Evolutionary conservation across 2,329 filamentous ascomycete genomes (phyloP).

Genomic region (Paraconiothyrium brasiliense): DNA sequence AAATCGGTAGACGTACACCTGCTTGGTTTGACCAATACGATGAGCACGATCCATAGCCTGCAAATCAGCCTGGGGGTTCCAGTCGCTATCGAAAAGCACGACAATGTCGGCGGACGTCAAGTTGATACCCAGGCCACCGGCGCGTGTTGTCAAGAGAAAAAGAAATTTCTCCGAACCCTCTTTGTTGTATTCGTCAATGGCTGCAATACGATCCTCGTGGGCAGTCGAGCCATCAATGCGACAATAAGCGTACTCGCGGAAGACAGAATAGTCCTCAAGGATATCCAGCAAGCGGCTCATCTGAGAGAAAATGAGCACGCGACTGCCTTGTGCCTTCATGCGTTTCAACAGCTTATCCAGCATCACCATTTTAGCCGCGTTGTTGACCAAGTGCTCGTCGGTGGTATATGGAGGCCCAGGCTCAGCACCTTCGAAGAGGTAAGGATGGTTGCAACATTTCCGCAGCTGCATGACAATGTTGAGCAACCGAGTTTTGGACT

Average conservation of each 20-base stretch:
- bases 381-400: constrained; percentile 92
- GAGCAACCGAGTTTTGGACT: constrained; percentile 94
- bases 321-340: constrained; percentile 85
- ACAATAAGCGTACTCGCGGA: constrained; percentile 93
- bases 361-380: constrained; percentile 97
- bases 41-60: constrained; percentile 99
- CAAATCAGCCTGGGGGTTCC: constrained; percentile 97
- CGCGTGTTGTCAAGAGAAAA: constrained; percentile 93
- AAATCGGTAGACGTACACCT: constrained; percentile 95
- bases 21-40: constrained; percentile 98
- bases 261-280: constrained; percentile 97
- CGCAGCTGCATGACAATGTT: constrained; percentile 99
- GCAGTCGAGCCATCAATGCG: constrained; percentile 97
- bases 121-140: constrained; percentile 96
- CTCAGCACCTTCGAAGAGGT: constrained; percentile 96
- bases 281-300: constrained; percentile 99
- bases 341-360: constrained; percentile 89
- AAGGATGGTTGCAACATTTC: constrained; percentile 99
- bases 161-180: constrained; percentile 95
- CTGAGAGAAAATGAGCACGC: constrained; percentile 98
- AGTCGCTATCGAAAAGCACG: constrained; percentile 95
- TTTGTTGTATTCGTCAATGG: constrained; percentile 98
- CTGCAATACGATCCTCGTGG: constrained; percentile 95
- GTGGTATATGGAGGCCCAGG: constrained; percentile 98
- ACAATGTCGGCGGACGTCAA: constrained; percentile 95